Evolutionary conservation across 2,329 filamentous ascomycete species (phyloP).

Genomic region (Huntiella abstrusa): DNA sequence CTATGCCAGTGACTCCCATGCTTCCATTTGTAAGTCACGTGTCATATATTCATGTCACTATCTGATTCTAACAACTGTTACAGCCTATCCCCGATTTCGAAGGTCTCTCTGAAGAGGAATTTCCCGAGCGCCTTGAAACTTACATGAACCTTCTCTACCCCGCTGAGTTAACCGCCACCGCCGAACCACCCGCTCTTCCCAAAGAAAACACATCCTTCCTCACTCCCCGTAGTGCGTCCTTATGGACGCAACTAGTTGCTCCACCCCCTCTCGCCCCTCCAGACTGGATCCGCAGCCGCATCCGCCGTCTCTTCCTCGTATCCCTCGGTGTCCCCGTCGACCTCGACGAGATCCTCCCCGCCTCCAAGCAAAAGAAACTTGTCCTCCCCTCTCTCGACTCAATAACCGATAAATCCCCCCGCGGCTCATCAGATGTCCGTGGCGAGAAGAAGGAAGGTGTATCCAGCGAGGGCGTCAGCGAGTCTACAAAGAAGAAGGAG

Average conservation of each 20-base stretch:
- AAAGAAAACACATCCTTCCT: conserved; percentile 52
- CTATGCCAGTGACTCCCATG: conserved; percentile 19
- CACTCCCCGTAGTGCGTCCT: conserved; percentile 67
- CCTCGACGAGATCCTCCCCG: conserved; percentile 88
- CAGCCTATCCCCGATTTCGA: conserved; percentile 52
- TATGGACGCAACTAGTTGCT: conserved; percentile 93
- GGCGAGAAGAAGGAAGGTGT: conserved; percentile 26
- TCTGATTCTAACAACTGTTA: neutral
- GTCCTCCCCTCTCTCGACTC: conserved; percentile 78
- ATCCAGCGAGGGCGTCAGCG: conserved; percentile 18
- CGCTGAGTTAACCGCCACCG: conserved; percentile 32
- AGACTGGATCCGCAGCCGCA: conserved; percentile 94
- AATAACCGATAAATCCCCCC: conserved; percentile 32
- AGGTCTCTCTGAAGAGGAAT: conserved; percentile 39
- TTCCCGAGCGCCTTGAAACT: conserved; percentile 40
- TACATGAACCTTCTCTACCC: conserved; percentile 51
- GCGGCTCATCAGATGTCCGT: conserved; percentile 35
- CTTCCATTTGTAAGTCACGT: conserved; percentile 26
- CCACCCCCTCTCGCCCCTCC: conserved; percentile 87
- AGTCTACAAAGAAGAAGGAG: conserved; percentile 29
- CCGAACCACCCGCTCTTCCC: conserved; percentile 29
- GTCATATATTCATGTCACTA: neutral
- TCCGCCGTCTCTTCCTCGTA: conserved; percentile 83
- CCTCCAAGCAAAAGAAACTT: conserved; percentile 95
- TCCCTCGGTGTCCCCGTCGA: conserved; percentile 92